Base-by-base conservation (phyloP, 495 filamentous ascomycete species). In the Aspergillus leporis region DNA sequence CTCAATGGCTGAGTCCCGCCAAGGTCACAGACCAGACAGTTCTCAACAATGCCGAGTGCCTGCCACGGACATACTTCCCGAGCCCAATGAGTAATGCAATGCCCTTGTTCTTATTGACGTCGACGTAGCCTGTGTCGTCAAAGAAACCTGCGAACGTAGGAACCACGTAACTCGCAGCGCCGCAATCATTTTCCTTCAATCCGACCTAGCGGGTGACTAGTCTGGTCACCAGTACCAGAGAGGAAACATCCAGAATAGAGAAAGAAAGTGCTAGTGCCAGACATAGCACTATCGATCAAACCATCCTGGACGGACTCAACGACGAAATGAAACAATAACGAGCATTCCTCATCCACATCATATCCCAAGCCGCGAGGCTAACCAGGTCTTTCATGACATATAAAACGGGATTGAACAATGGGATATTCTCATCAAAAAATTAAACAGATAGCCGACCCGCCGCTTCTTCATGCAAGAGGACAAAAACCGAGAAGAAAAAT, bases 361-460 rank as follows among this genome's bases (percentile, higher is more conserved):
- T 82, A 78, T 76, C 72, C 75, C 74, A 66, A 76, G 82, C 83
- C 83, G 82, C 72, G 83, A 82, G 82, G 82, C 83, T 75, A 59
- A 80, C 76, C 77, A 75, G 68, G 70, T 85, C 79, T 83, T 56
- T 84, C 70, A 78, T 81, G 76, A 77, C 70, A 73, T 78, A 78
- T 75, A 66, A 77, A 68, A 65, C 59, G 66, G 69, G 69, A 69
- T 56, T 55, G 18, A 62, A 65, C 34, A 63, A 70, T 70, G 64
- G 69, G 61, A 68, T 57, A 63, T 53, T 53, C 60, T 50, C 58
- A 71, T 47, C 53, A 64, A 67, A 69, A 55, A 60, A 65, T 58
- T 68, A 74, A n/a, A 67, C 70, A 78, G 71, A 83, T 68, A 80
- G 75, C 78, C 78, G 79, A 70, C 77, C 81, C 73, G 75, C 77